A percentile compares a stretch with the other conserved stretches of the same genome.
Evolutionary conservation across 495 filamentous ascomycete genomes (phyloP).

Genomic region (Hypoxylon intermedium): DNA sequence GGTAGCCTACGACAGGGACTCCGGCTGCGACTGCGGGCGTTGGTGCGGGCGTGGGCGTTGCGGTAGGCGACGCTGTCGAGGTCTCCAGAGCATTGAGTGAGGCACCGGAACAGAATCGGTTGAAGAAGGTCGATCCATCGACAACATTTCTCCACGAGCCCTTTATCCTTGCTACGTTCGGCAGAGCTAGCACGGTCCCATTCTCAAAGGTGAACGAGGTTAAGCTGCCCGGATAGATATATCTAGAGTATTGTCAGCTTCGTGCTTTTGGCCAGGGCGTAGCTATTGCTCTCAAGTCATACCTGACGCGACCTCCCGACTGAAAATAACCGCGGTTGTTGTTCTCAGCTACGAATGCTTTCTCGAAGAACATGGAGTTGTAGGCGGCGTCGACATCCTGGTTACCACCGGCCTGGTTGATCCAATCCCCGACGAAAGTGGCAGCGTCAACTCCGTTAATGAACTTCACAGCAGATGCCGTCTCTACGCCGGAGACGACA

Average conservation of each 20-base stretch:
- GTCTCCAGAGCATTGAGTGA: constrained; percentile 6
- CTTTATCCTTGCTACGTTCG: constrained; percentile 50
- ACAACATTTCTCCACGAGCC: constrained; percentile 42
- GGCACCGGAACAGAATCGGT: constrained; percentile 45
- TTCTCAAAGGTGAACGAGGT: constrained; percentile 55
- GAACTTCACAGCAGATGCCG: constrained; percentile 38
- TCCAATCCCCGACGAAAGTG: constrained; percentile 42
- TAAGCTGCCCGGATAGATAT: constrained; percentile 48
- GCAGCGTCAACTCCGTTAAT: constrained; percentile 51
- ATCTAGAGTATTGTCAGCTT: constrained; percentile 23
- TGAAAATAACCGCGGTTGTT: constrained; percentile 39
- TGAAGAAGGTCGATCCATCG: constrained; percentile 49
- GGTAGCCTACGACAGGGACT: too few relatives aligned
- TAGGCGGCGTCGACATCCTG: constrained; percentile 58
- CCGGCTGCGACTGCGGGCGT: constrained; percentile 28
- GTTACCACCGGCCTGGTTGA: constrained; percentile 40
- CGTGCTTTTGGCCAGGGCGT: neutral
- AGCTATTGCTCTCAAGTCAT: neutral
- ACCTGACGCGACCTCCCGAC: constrained; percentile 43
- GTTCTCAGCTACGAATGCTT: constrained; percentile 36
- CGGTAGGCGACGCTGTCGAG: constrained; percentile 25
- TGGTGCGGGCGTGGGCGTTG: constrained; percentile 22
- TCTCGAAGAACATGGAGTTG: constrained; percentile 54
- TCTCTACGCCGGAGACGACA: constrained; percentile 32
- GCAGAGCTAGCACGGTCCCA: constrained; percentile 42